A percentile compares a stretch with the other conserved stretches of the same genome.
These are phyloP conservation scores for Euphorbia tirucalli DNA, from an alignment of 345 rosid species.

Conservation along the genomic window DNA sequence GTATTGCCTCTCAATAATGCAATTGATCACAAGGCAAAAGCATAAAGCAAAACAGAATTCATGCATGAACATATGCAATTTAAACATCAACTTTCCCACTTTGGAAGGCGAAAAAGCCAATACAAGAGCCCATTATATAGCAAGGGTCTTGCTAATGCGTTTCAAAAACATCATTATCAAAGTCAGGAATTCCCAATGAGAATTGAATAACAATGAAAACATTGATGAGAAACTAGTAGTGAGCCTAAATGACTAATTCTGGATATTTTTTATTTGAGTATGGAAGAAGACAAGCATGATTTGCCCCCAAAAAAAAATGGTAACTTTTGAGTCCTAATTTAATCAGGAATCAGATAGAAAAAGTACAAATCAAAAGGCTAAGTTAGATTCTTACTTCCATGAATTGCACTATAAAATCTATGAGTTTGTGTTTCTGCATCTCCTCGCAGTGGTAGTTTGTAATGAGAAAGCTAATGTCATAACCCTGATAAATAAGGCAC, in stretches of 20 bases:
- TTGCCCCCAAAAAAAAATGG: background rate
- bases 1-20: background rate
- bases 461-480: slow-evolving; percentile 94
- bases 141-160: background rate
- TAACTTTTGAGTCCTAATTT: background rate
- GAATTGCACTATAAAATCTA: slow-evolving; percentile 94
- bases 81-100: background rate
- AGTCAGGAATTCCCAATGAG: background rate
- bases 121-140: background rate
- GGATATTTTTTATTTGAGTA: background rate
- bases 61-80: background rate
- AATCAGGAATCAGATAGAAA: background rate
- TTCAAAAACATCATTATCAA: background rate
- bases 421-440: slow-evolving; percentile 95
- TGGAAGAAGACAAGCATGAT: background rate
- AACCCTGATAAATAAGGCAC: slow-evolving; percentile 60
- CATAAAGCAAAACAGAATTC: background rate
- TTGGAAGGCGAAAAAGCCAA: background rate
- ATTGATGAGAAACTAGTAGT: background rate
- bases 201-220: background rate
- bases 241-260: background rate
- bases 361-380: background rate
- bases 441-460: slow-evolving; percentile 97
- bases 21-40: background rate
- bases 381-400: slow-evolving; percentile 78